A percentile compares a stretch with the other conserved stretches of the same genome.
Conservation (phyloP, 345 rosid species). For the Boechera retrofracta region DNA sequence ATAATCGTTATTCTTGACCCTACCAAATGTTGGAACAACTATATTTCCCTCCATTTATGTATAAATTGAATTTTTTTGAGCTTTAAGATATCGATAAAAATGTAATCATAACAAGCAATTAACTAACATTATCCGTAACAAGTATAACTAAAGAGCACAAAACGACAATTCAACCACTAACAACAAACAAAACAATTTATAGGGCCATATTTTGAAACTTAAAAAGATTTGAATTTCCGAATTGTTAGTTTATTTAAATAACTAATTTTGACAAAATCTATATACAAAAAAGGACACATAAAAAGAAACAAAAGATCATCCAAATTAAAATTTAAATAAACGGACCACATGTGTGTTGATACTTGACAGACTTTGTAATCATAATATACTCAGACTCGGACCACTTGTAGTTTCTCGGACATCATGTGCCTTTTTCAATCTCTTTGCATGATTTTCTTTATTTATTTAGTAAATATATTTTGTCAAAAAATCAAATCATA, state of each 20-base stretch:
- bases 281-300: conserved; percentile 23
- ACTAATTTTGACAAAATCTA: conserved; percentile 9
- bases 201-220: conserved; percentile 22
- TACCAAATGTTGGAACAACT: conserved; percentile 9
- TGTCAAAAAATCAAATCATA: too few species aligned
- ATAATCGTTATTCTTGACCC: conserved; percentile 21
- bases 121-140: conserved; percentile 28
- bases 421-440: conserved; percentile 3
- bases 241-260: conserved; percentile 1
- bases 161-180: conserved; percentile 40
- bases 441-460: neutral
- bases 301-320: conserved; percentile 33
- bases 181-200: conserved; percentile 19
- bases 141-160: conserved; percentile 25
- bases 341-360: conserved; percentile 36
- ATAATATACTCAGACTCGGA: conserved; percentile 32
- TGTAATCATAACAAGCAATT: conserved; percentile 32
- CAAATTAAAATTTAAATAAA: neutral
- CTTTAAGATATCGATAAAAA: conserved; percentile 6
- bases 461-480: neutral
- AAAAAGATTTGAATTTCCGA: conserved; percentile 17
- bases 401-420: conserved; percentile 12
- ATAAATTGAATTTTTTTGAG: neutral
- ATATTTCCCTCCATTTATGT: conserved; percentile 32
- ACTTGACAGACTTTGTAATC: conserved; percentile 24